Evolutionary conservation across 1,139 yeast genomes (phyloP), one percentile per base, ranked within the genome.

Genomic region (Sugiyamaella neomexicana): DNA sequence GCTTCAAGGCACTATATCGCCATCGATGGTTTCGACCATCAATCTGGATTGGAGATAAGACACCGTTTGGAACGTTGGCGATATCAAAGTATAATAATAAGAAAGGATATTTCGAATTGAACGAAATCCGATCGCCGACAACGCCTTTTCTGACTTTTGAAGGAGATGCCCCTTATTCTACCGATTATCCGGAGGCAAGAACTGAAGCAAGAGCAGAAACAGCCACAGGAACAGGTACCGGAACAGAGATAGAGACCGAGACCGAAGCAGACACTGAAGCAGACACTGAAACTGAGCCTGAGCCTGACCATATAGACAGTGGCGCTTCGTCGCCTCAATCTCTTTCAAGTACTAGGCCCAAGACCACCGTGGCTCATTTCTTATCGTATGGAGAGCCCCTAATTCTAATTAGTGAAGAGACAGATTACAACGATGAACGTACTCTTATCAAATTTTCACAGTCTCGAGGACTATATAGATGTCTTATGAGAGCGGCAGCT

Each of bases 11-110:
- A 6, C 55, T 65, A 42, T 58, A 59, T 38, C 55, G 50, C 5
- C 66, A 64, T 46, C 42, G 56, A 16, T 68, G 70, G 70, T 55
- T 68, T 23, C 55, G 60, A 39, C 58, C 63, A 20, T 55, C 66
- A 5, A 39, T 68, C 2, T 68, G 72, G 72, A 60, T 60, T 49
- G 71, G 71, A 23, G 68, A 67, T 46, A 56, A 58, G 34, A 58
- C 55, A 9, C 62, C 59, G 23, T 64, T 62, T 54, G 72, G 72
- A 7, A 61, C 64, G 7, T 38, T 68, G 12, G 52, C 63, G 45
- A 53, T 63, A 27, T 59, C 68, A n/a, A 54, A 54, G 17, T 68
- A 66, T 55, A 60, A 64, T 46, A 54, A 58, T 9, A 34, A 36
- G n/a, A 46, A 53, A 0, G 67, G 67, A 7, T 50, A 54, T 25